Conservation (phyloP, 352 stramenopile species). For the Phytophthora foliorum region DNA sequence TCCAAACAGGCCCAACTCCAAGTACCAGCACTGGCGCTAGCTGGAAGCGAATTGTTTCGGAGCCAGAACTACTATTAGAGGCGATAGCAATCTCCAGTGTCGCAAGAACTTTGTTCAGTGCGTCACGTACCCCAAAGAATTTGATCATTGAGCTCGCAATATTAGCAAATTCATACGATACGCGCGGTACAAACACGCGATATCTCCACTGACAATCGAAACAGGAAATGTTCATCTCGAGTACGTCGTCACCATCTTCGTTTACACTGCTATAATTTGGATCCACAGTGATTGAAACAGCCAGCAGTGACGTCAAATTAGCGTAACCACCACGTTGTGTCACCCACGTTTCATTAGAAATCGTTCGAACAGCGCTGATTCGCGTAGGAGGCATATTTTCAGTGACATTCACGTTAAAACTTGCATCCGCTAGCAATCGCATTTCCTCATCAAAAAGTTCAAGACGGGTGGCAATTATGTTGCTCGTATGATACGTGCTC, state of each 20-base stretch:
- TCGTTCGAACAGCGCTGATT: slow-evolving; percentile 10
- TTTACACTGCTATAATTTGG: background rate
- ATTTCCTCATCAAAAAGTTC: slow-evolving; percentile 31
- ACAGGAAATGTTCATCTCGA: slow-evolving; percentile 43
- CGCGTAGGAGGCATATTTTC: background rate
- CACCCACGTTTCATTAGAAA: slow-evolving; percentile 7
- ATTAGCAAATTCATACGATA: slow-evolving; percentile 55
- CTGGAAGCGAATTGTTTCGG: slow-evolving; percentile 22
- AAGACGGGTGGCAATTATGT: slow-evolving; percentile 11
- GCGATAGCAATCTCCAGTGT: slow-evolving; percentile 25
- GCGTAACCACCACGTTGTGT: background rate
- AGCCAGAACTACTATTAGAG: background rate
- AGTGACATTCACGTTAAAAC: slow-evolving; percentile 17
- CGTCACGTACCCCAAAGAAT: slow-evolving; percentile 28
- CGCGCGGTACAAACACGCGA: slow-evolving; percentile 36
- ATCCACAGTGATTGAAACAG: slow-evolving; percentile 13
- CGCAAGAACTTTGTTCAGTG: slow-evolving; percentile 32
- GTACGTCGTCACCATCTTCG: slow-evolving; percentile 8
- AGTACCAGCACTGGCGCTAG: background rate
- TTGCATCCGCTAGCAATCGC: slow-evolving; percentile 16
- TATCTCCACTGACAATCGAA: slow-evolving; percentile 40
- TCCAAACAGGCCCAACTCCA: slow-evolving; percentile 3
- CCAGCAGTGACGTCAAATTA: slow-evolving; percentile 18
- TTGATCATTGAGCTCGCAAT: slow-evolving; percentile 27
- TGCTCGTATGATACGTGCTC: background rate